Percentiles rank a stretch among this genome's conserved stretches.
Conservation (phyloP, 352 stramenopile genomes). For the Aphanomyces invadans region DNA sequence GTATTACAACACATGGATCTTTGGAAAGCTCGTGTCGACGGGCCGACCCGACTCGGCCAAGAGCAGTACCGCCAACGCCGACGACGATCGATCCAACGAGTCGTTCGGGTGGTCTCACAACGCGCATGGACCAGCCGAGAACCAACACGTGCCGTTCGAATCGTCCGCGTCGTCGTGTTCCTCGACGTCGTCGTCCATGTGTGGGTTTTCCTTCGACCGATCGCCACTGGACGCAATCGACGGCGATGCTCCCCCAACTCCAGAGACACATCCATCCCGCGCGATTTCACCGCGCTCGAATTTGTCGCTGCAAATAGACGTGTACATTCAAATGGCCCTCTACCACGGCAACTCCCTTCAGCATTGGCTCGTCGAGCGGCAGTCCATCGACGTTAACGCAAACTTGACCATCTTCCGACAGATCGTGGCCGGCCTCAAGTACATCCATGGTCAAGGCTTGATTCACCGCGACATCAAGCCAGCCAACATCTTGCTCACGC, state of each 20-base stretch:
- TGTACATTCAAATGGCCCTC: slow-evolving; percentile 92
- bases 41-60: neutral
- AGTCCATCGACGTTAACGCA: slow-evolving; percentile 34
- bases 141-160: neutral
- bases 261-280: slow-evolving; percentile 14
- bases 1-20: slow-evolving; percentile 85
- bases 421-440: slow-evolving; percentile 62
- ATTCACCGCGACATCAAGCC: slow-evolving; percentile 79
- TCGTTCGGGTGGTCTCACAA: neutral
- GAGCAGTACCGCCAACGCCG: neutral
- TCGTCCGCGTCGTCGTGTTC: neutral
- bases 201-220: slow-evolving; percentile 13
- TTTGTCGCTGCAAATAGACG: slow-evolving; percentile 68
- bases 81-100: neutral
- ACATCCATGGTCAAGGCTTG: slow-evolving; percentile 63
- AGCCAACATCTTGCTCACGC: slow-evolving; percentile 72
- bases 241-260: slow-evolving; percentile 20
- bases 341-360: slow-evolving; percentile 86
- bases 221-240: slow-evolving; percentile 24
- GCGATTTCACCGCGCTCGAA: slow-evolving; percentile 26
- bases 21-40: slow-evolving; percentile 47
- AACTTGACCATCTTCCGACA: slow-evolving; percentile 69
- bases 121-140: too few species aligned
- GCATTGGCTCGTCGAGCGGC: slow-evolving; percentile 61
- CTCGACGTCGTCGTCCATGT: neutral